Conservation (phyloP, 2,329 filamentous ascomycete species). For the Epichloe uncinata region DNA sequence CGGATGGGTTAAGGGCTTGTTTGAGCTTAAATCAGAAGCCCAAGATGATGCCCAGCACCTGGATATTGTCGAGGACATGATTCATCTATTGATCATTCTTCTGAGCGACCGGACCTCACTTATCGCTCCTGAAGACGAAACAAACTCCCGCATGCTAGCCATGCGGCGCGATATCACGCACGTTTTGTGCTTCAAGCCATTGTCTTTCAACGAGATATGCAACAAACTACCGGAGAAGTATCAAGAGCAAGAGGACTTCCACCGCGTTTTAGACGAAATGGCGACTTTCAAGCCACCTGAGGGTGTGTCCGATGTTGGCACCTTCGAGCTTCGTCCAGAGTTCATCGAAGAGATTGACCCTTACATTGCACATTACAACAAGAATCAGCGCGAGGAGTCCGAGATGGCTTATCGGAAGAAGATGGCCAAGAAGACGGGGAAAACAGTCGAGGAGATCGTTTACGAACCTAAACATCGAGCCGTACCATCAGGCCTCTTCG, state of each 20-base stretch:
- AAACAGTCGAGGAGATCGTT: slow-evolving; percentile 68
- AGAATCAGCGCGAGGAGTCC: slow-evolving; percentile 92
- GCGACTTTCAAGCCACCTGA: slow-evolving; percentile 83
- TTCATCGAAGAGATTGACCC: slow-evolving; percentile 84
- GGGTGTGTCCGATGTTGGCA: slow-evolving; percentile 82
- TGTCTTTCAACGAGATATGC: slow-evolving; percentile 87
- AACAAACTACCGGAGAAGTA: slow-evolving; percentile 78
- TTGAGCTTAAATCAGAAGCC: slow-evolving; percentile 54
- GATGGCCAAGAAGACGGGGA: slow-evolving; percentile 78
- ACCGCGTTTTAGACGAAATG: slow-evolving; percentile 72
- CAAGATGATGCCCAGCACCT: slow-evolving; percentile 82
- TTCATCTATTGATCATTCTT: slow-evolving; percentile 82
- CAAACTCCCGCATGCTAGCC: slow-evolving; percentile 50
- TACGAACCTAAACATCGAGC: slow-evolving; percentile 79
- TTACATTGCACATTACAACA: slow-evolving; percentile 90
- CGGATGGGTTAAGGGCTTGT: slow-evolving; percentile 75
- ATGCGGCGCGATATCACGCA: slow-evolving; percentile 87
- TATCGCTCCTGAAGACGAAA: slow-evolving; percentile 52
- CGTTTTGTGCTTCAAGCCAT: slow-evolving; percentile 87
- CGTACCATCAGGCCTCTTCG: slow-evolving; percentile 66
- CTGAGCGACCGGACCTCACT: slow-evolving; percentile 80
- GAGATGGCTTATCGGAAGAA: slow-evolving; percentile 79
- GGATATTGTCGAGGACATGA: slow-evolving; percentile 90
- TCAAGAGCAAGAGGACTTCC: slow-evolving; percentile 79
- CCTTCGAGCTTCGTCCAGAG: slow-evolving; percentile 80